Base-by-base conservation (phyloP, 2,329 filamentous ascomycete genomes). In the Pseudocercospora pini-densiflorae region DNA sequence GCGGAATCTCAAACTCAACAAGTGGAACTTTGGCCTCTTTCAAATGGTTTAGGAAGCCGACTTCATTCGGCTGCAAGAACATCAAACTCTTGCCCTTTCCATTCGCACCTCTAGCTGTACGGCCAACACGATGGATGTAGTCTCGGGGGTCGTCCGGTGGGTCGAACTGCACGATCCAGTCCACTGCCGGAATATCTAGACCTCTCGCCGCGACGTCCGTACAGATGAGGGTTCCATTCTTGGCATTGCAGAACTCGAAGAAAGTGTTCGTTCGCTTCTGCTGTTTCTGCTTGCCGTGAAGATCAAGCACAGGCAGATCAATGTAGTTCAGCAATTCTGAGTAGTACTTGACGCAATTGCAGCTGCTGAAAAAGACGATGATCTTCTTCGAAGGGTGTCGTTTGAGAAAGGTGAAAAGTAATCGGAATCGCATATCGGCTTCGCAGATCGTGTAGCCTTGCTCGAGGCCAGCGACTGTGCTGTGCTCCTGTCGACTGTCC, bases 221-320 rank as follows among this genome's bases (percentile, higher is more conserved):
- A 82, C 94, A 97, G 73, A 99, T 95, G 62, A 99, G 81, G 0
- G 92, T 97, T 24, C 94, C 95, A 71, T 91, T 88, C 71, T 89
- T 89, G 19, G 94, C 90, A 75, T 94, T 93, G 76, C 88, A 90
- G 79, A 99, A 99, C 79, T 98, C 94, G 79, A 98, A 99, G 79
- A 99, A 99, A 0, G 93, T 97, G 77, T 96, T 97, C 24, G 95
- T 99, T n/a, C 95, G 92, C 80, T 97, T 97, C 81, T 97, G 93
- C 81, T 99, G 95, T 82, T 99, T 99, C 81, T 97, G 93, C 82
- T 99, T 97, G 72, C 93, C 95, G 79, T 96, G 92, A 7, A 97
- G 85, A 73, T 92, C 91, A 51, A 97, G 86, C 2, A 96, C 92
- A 5, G 92, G 93, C 47, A 97, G 86, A 79, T 98, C 95, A 75